A percentile compares a stretch with the other conserved stretches of the same genome.
phyloP scores from a whole-genome alignment of 75 land plant genomes.

The Isoetes taiwanensis region DNA sequence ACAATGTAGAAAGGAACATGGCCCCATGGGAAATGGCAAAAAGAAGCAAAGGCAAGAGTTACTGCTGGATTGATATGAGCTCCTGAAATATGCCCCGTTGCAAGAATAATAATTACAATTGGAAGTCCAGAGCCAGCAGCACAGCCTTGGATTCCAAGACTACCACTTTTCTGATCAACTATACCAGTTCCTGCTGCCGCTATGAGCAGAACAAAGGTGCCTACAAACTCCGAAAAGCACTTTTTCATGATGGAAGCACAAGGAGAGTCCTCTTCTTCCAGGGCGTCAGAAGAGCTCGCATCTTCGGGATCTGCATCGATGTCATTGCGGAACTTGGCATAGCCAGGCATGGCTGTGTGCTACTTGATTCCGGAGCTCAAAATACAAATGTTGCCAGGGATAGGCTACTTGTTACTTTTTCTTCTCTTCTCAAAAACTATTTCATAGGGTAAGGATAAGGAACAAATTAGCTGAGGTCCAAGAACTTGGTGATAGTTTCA shows the following conservation, averaged over 20 bases:
- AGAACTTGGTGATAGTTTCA: no score
- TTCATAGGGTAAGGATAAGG: no score
- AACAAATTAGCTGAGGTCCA: no score
- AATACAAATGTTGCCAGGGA: no score
- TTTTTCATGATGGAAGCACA: background rate
- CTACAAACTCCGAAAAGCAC: background rate
- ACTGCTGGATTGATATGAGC: constrained; percentile 84
- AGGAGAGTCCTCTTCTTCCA: no score
- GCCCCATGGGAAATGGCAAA: constrained; percentile 1
- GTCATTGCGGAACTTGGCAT: no score
- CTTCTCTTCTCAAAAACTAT: no score
- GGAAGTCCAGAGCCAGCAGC: background rate
- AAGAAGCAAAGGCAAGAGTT: constrained; percentile 39
- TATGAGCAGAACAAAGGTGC: background rate
- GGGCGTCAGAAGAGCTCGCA: no score
- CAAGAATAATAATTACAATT: constrained; percentile 28
- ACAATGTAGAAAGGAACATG: constrained; percentile 1
- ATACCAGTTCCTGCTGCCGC: constrained; percentile 5
- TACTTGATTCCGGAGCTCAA: no score
- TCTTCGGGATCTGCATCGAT: no score
- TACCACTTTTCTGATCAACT: background rate
- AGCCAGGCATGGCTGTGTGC: no score
- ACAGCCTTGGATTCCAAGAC: constrained; percentile 1
- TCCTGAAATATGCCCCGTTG: constrained; percentile 82
- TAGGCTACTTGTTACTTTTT: no score